phyloP scores from a whole-genome alignment of 2,329 filamentous ascomycete genomes.

The Colletotrichum zoysiae region DNA sequence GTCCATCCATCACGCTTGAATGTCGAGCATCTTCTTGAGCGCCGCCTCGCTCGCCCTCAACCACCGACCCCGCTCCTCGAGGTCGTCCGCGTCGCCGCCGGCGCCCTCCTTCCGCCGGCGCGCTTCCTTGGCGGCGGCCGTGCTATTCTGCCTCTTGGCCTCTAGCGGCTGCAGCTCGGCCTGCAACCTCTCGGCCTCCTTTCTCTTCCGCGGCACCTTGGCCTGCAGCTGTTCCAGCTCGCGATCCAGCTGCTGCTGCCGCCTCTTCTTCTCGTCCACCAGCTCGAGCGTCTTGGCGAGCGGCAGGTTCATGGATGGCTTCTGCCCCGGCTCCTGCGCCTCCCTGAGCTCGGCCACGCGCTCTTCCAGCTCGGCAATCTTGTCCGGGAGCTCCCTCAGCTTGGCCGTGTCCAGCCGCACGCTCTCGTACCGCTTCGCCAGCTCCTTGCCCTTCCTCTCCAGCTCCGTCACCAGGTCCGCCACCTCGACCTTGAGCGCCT shows the following conservation, averaged over 20 bases:
- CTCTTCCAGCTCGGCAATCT: conserved; percentile 62
- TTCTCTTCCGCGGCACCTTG: conserved; percentile 73
- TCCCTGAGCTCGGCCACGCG: conserved; percentile 60
- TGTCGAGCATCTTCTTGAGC: conserved; percentile 73
- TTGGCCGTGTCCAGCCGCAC: conserved; percentile 62
- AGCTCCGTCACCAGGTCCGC: conserved; percentile 79
- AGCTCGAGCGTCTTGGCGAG: conserved; percentile 68
- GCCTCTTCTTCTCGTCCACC: conserved; percentile 63
- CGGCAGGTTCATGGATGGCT: conserved; percentile 66
- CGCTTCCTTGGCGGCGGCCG: conserved; percentile 78
- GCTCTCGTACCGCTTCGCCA: conserved; percentile 67
- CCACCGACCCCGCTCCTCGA: conserved; percentile 83
- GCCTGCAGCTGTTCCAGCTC: conserved; percentile 73
- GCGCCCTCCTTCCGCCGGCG: conserved; percentile 75
- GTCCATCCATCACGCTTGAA: conserved; percentile 54
- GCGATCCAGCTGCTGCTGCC: conserved; percentile 69
- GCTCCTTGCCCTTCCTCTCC: conserved; percentile 71
- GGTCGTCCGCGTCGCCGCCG: conserved; percentile 76
- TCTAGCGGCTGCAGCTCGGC: conserved; percentile 78
- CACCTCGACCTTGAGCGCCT: conserved; percentile 84
- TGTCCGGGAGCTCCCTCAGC: conserved; percentile 64
- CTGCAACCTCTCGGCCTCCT: conserved; percentile 75
- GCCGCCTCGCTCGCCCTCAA: conserved; percentile 76
- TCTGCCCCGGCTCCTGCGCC: conserved; percentile 53
- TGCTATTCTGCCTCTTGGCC: conserved; percentile 73